Evolutionary conservation across 345 rosid genomes (phyloP).

Genomic region (Salix brachista): DNA sequence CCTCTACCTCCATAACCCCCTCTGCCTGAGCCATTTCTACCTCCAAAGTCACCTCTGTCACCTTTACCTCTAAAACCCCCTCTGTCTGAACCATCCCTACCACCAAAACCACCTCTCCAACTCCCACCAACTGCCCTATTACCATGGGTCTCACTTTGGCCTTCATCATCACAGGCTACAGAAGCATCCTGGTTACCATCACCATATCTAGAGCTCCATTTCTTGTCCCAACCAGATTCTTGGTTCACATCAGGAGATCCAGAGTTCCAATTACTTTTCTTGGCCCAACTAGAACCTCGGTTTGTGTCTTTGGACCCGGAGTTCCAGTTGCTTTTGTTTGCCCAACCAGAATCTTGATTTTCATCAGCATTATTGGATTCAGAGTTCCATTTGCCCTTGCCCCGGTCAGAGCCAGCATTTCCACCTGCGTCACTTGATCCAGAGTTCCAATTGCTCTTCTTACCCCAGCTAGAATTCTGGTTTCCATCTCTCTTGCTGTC

Average conservation of each 20-base stretch:
- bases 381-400: conserved; percentile 13
- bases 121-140: conserved; percentile 25
- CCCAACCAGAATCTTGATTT: conserved; percentile 11
- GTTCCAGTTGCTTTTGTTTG: conserved; percentile 10
- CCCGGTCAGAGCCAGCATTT: neutral
- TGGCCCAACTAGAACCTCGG: conserved; percentile 14
- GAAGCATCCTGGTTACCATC: conserved; percentile 10
- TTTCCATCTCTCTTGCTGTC: neutral
- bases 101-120: conserved; percentile 17
- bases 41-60: conserved; percentile 29
- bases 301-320: conserved; percentile 8
- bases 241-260: conserved; percentile 12
- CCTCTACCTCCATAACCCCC: conserved; percentile 38
- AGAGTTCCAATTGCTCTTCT: conserved; percentile 14
- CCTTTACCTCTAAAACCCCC: conserved; percentile 16
- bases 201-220: conserved; percentile 24
- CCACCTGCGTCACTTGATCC: conserved; percentile 4
- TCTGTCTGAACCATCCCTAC: conserved; percentile 16
- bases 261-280: conserved; percentile 7
- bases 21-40: conserved; percentile 23
- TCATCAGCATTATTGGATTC: neutral
- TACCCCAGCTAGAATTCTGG: neutral
- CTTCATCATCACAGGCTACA: conserved; percentile 12
- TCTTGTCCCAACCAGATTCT: conserved; percentile 27
- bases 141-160: conserved; percentile 19